Percentiles rank a stretch among this genome's conserved stretches.
Evolutionary conservation across 2,329 filamentous ascomycete species (phyloP).

Genomic region (Fusarium concolor): DNA sequence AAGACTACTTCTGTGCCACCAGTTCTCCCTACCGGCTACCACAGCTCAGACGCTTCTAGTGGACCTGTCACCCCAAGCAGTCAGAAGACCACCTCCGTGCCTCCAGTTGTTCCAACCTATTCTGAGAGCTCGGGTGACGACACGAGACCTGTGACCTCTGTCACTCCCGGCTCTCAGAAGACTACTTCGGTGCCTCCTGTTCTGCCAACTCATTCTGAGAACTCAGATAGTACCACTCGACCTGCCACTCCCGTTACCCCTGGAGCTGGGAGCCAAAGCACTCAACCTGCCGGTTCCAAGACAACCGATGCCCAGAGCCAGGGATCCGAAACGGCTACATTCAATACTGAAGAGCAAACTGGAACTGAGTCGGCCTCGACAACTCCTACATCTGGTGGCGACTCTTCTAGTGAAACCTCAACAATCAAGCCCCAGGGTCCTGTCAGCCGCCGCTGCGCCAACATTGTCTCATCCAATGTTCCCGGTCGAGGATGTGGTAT

Average conservation of each 20-base stretch:
- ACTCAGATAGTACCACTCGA: background rate
- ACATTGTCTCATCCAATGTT: background rate
- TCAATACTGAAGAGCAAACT: background rate
- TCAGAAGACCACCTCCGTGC: background rate
- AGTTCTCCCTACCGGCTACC: background rate
- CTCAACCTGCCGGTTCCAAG: background rate
- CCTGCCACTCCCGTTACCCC: background rate
- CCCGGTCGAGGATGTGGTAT: constrained; percentile 7
- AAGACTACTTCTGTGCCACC: background rate
- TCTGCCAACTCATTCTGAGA: background rate
- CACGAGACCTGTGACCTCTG: background rate
- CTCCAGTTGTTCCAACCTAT: background rate
- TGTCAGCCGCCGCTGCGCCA: constrained; percentile 6
- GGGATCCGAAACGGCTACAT: background rate
- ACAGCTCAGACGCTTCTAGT: background rate
- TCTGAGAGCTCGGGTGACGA: background rate
- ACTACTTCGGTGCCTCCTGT: background rate
- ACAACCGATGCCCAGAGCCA: background rate
- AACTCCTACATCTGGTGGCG: background rate
- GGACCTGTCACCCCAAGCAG: background rate
- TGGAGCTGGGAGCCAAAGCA: no score
- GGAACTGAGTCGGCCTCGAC: fast-evolving
- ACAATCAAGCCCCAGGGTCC: constrained; percentile 7
- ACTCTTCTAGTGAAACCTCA: background rate
- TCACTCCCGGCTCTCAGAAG: fast-evolving